phyloP scores from a whole-genome alignment of 176 grass and related monocot genomes.

The Lolium perenne region DNA sequence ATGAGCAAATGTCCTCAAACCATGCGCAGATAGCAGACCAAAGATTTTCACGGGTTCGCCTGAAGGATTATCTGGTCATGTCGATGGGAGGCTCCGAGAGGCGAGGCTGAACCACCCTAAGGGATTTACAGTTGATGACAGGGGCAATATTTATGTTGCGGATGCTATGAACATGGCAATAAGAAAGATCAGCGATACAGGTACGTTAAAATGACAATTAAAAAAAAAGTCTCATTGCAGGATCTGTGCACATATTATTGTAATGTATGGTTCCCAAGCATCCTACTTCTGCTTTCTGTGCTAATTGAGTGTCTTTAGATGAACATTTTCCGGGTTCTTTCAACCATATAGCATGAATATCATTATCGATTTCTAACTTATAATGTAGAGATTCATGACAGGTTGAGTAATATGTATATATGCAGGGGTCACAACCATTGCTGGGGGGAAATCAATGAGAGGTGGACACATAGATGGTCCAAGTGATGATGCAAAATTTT shows the following conservation, averaged over 20 bases:
- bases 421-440: slow-evolving; percentile 96
- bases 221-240: background rate
- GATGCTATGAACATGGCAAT: slow-evolving; percentile 98
- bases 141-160: slow-evolving; percentile 95
- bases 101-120: slow-evolving; percentile 92
- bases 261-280: slow-evolving; percentile 35
- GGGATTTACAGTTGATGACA: slow-evolving; percentile 83
- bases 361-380: background rate
- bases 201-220: slow-evolving; percentile 54
- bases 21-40: slow-evolving; percentile 86
- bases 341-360: background rate
- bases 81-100: slow-evolving; percentile 78
- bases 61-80: slow-evolving; percentile 84
- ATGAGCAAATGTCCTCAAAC: background rate
- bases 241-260: slow-evolving; percentile 25
- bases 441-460: slow-evolving; percentile 81
- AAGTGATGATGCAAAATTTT: slow-evolving; percentile 95
- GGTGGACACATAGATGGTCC: slow-evolving; percentile 83
- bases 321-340: slow-evolving; percentile 12
- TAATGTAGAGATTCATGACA: slow-evolving; percentile 26
- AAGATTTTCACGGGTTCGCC: slow-evolving; percentile 90
- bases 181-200: slow-evolving; percentile 94
- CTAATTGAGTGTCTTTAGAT: slow-evolving; percentile 16
- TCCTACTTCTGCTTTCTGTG: slow-evolving; percentile 38
- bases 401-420: slow-evolving; percentile 3